These are phyloP conservation scores for Elymus sibiricus DNA, from an alignment of 176 grass and related monocot genomes.

Conservation along the genomic window DNA sequence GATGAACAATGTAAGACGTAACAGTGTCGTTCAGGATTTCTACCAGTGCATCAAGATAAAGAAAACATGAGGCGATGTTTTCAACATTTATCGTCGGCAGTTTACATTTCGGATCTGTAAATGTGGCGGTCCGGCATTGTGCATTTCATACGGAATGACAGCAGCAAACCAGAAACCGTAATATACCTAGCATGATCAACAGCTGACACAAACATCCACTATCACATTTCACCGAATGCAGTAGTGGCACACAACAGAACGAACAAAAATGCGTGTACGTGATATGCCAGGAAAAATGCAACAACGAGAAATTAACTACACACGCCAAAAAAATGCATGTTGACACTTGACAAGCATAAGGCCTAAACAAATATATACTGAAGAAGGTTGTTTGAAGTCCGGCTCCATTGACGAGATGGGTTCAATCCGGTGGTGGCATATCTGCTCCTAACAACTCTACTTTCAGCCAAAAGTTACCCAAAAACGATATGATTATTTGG, in stretches of 20 bases:
- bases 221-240: not conserved
- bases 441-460: not conserved
- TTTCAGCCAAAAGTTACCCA: conserved; percentile 14
- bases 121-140: not conserved
- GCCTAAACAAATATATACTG: not conserved
- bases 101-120: not conserved
- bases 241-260: not conserved
- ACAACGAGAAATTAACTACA: not conserved
- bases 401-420: not conserved
- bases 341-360: not conserved
- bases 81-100: not conserved
- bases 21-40: not conserved
- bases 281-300: not conserved
- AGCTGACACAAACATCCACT: not conserved
- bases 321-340: not conserved
- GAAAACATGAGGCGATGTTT: not conserved
- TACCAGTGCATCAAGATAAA: not conserved
- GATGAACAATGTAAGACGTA: not conserved
- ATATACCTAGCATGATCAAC: not conserved
- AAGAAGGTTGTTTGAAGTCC: not conserved
- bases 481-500: not conserved
- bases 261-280: not conserved
- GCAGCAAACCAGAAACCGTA: not conserved
- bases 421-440: not conserved
- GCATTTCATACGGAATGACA: not conserved